Percentiles rank a stretch among this genome's conserved stretches.
Evolutionary conservation across 306 rosid species (phyloP).

Genomic region (Dryas drummondii): DNA sequence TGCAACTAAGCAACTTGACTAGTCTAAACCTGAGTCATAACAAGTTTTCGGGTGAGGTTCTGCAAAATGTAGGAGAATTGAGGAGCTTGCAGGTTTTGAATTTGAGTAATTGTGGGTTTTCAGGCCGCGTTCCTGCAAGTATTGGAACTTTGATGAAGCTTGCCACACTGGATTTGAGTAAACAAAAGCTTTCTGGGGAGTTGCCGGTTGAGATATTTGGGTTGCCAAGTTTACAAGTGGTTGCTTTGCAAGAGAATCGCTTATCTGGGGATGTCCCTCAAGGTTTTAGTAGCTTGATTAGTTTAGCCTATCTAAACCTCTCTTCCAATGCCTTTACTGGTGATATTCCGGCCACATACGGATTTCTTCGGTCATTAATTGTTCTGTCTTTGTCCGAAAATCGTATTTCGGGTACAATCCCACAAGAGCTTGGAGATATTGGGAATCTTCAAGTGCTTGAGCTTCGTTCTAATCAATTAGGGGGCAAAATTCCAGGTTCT

Average conservation of each 20-base stretch:
- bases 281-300: slow-evolving; percentile 77
- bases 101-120: slow-evolving; percentile 70
- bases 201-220: slow-evolving; percentile 74
- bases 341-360: slow-evolving; percentile 60
- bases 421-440: slow-evolving; percentile 62
- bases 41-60: slow-evolving; percentile 50
- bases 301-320: slow-evolving; percentile 61
- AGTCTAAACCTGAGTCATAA: slow-evolving; percentile 66
- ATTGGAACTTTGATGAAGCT: slow-evolving; percentile 68
- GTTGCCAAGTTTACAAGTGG: slow-evolving; percentile 60
- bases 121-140: slow-evolving; percentile 53
- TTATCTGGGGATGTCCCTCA: slow-evolving; percentile 70
- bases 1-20: slow-evolving; percentile 56
- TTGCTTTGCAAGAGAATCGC: slow-evolving; percentile 61
- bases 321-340: slow-evolving; percentile 57
- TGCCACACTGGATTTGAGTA: slow-evolving; percentile 67
- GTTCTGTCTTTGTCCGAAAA: slow-evolving; percentile 61
- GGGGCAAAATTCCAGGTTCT: slow-evolving; percentile 42
- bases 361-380: slow-evolving; percentile 53
- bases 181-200: slow-evolving; percentile 67
- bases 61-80: slow-evolving; percentile 44
- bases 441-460: slow-evolving; percentile 67
- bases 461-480: slow-evolving; percentile 51
- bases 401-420: slow-evolving; percentile 51
- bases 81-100: slow-evolving; percentile 57